phyloP scores from a whole-genome alignment of 1,284 basidiomycete genomes.

The Austropuccinia psidii region DNA sequence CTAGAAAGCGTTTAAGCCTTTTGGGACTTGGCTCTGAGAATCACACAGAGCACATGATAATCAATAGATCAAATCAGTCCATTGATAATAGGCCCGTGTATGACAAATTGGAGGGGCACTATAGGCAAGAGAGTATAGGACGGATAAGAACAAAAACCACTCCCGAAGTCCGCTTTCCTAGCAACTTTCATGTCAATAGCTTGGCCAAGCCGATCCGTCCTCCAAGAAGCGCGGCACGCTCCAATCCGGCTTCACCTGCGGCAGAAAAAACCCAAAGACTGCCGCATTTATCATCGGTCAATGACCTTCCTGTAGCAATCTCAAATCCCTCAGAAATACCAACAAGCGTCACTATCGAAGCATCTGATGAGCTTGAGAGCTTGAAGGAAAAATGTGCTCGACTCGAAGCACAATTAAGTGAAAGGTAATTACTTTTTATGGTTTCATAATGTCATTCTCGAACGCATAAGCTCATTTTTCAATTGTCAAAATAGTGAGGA shows the following conservation, averaged over 20 bases:
- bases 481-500: conserved; percentile 10
- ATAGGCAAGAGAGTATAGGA: neutral
- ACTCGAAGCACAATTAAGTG: conserved; percentile 21
- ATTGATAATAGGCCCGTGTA: too few species aligned
- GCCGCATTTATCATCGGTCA: too few species aligned
- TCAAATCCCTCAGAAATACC: too few species aligned
- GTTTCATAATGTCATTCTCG: too few species aligned
- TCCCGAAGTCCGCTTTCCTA: neutral
- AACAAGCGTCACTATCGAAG: neutral
- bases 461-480: neutral
- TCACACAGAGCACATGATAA: too few species aligned
- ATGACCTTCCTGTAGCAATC: too few species aligned
- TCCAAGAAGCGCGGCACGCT: conserved; percentile 10
- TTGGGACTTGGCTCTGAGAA: too few species aligned
- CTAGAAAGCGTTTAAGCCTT: neutral
- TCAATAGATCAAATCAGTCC: too few species aligned
- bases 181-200: neutral
- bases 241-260: neutral
- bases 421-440: neutral
- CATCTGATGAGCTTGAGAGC: neutral
- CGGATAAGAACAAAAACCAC: too few species aligned
- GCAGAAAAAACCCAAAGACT: neutral
- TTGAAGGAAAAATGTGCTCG: conserved; percentile 2
- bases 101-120: neutral
- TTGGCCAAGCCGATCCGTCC: conserved; percentile 6